These are phyloP conservation scores for Chalaropsis ovoidea DNA, from an alignment of 2,329 filamentous ascomycete genomes.

Conservation along the genomic window DNA sequence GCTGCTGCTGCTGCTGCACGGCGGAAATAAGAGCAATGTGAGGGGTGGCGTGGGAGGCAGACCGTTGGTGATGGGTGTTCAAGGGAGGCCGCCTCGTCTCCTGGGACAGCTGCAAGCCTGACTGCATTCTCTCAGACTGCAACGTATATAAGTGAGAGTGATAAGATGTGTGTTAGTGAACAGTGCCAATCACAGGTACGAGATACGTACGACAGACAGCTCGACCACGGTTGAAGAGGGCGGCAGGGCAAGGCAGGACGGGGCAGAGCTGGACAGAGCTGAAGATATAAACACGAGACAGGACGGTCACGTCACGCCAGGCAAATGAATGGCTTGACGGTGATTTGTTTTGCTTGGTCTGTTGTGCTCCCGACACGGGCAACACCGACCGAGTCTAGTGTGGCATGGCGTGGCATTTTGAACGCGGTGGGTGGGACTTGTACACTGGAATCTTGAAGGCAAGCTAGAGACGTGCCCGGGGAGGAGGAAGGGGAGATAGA, in stretches of 20 bases:
- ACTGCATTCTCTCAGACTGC: constrained; percentile 19
- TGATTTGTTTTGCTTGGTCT: not conserved
- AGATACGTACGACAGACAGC: not conserved
- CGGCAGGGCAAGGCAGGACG: not conserved
- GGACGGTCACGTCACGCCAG: not conserved
- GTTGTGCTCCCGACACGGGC: not conserved
- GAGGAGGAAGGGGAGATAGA: not conserved
- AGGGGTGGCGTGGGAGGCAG: constrained; percentile 9
- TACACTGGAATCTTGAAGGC: constrained; percentile 9
- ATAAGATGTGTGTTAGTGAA: constrained; percentile 10
- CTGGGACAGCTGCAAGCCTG: constrained; percentile 17
- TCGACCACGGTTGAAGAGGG: not conserved
- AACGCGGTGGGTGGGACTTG: constrained; percentile 7
- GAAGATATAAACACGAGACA: constrained; percentile 10
- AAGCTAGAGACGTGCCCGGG: not conserved
- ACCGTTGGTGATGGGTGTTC: constrained; percentile 11
- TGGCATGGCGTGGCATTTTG: constrained; percentile 12
- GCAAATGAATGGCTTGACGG: not conserved
- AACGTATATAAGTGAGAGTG: constrained; percentile 10
- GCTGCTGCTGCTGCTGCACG: not conserved
- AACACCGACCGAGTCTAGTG: not conserved
- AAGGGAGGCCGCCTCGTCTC: constrained; percentile 18
- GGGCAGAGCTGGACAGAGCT: constrained; percentile 12
- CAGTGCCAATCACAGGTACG: not conserved
- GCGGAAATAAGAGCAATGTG: not conserved